These are phyloP conservation scores for Gypsophila paniculata DNA, from an alignment of 179 eudicot species.

Conservation along the genomic window DNA sequence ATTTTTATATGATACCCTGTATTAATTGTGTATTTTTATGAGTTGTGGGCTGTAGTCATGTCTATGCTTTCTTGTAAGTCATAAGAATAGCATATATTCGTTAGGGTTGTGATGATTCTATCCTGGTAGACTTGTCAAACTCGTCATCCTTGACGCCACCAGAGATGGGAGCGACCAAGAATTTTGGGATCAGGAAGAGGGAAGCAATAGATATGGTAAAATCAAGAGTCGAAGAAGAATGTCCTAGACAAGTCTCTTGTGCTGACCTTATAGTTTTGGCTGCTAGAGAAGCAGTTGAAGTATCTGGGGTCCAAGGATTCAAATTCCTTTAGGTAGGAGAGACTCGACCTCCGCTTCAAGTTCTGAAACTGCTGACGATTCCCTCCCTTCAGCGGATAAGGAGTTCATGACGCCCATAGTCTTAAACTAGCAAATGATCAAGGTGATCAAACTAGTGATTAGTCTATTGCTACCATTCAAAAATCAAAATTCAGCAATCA, in stretches of 20 bases:
- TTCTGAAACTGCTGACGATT: slow-evolving; percentile 28
- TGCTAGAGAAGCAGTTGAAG: slow-evolving; percentile 33
- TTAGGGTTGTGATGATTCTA: slow-evolving; percentile 39
- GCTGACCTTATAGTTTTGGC: slow-evolving; percentile 32
- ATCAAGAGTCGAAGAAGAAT: slow-evolving; percentile 24
- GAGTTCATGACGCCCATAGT: slow-evolving; percentile 23
- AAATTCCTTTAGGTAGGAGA: slow-evolving; percentile 33
- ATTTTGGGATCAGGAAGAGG: slow-evolving; percentile 33
- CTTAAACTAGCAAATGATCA: neutral
- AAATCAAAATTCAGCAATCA: neutral
- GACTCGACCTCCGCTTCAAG: slow-evolving; percentile 28
- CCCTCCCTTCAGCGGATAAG: slow-evolving; percentile 32
- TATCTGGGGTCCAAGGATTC: slow-evolving; percentile 32
- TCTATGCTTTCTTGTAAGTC: neutral
- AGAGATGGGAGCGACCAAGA: slow-evolving; percentile 30
- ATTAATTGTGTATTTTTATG: neutral
- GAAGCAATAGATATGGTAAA: slow-evolving; percentile 27
- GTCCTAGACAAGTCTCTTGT: slow-evolving; percentile 32
- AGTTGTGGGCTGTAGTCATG: neutral
- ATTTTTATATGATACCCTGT: too few species aligned
- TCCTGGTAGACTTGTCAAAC: slow-evolving; percentile 25
- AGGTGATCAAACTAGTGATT: too few species aligned
- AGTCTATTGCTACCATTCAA: too few species aligned
- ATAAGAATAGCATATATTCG: neutral
- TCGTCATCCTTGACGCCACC: slow-evolving; percentile 14